These are phyloP conservation scores for Vickermania spadyakhi DNA, from an alignment of 208 protist species.

Conservation along the genomic window DNA sequence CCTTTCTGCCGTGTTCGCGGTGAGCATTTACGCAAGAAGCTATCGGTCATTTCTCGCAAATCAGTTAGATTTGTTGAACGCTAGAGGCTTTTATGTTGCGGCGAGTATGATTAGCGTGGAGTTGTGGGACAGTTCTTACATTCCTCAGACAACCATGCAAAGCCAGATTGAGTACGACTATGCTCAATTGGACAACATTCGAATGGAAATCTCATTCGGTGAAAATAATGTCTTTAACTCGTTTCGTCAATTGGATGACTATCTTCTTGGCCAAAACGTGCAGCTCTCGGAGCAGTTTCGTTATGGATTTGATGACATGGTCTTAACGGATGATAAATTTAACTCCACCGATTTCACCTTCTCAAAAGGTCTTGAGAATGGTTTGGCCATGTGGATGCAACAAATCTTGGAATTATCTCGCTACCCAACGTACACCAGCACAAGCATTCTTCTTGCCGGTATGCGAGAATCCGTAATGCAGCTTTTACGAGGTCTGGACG, in stretches of 20 bases:
- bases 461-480: constrained; percentile 9
- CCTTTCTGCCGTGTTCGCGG: constrained; percentile 2
- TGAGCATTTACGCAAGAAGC: neutral
- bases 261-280: constrained; percentile 1
- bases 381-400: constrained; percentile 6
- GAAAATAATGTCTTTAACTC: neutral
- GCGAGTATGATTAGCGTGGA: constrained; percentile 5
- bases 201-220: neutral
- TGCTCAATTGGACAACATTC: neutral
- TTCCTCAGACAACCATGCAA: neutral
- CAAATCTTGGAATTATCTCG: constrained; percentile 1
- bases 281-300: constrained; percentile 3
- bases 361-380: constrained; percentile 4
- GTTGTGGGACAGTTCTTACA: neutral
- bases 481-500: constrained; percentile 8
- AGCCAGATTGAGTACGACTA: neutral
- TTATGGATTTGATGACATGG: constrained; percentile 6
- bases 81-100: constrained; percentile 1
- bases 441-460: neutral
- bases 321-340: neutral
- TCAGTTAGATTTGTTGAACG: constrained; percentile 6
- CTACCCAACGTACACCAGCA: neutral
- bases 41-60: neutral
- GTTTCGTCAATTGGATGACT: neutral
- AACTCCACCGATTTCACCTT: constrained; percentile 3